phyloP scores from a whole-genome alignment of 1,139 yeast genomes.

The Pichiaceae sp. region DNA sequence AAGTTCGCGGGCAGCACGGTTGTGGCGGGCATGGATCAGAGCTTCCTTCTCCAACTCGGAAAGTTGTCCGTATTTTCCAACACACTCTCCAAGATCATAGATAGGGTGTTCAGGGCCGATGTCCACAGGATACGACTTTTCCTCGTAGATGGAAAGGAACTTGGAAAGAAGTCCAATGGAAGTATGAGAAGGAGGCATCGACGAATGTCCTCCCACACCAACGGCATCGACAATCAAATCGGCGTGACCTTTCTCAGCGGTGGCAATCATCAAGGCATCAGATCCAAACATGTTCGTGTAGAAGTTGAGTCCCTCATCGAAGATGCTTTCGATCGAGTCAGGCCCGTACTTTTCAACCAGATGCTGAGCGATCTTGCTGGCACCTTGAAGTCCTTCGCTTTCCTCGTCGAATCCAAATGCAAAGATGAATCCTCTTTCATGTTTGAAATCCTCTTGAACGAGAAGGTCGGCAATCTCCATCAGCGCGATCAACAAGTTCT shows the following conservation, averaged over 20 bases:
- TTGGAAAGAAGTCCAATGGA: slow-evolving; percentile 63
- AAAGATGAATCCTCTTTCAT: slow-evolving; percentile 46
- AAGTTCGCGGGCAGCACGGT: slow-evolving; percentile 34
- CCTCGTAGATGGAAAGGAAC: slow-evolving; percentile 41
- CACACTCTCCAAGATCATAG: slow-evolving; percentile 40
- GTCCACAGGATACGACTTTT: slow-evolving; percentile 35
- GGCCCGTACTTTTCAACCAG: slow-evolving; percentile 45
- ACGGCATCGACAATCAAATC: slow-evolving; percentile 44
- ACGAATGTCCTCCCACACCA: slow-evolving; percentile 65
- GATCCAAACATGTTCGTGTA: slow-evolving; percentile 25
- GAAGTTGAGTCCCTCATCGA: slow-evolving; percentile 54
- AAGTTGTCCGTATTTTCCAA: slow-evolving; percentile 11
- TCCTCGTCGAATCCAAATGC: slow-evolving; percentile 75
- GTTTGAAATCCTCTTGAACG: slow-evolving; percentile 36
- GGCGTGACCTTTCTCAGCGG: slow-evolving; percentile 60
- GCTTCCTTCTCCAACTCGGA: slow-evolving; percentile 27
- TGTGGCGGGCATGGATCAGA: slow-evolving; percentile 27
- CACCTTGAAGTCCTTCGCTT: slow-evolving; percentile 53
- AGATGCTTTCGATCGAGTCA: slow-evolving; percentile 44
- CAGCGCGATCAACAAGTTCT: slow-evolving; percentile 46
- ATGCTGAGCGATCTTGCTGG: slow-evolving; percentile 32
- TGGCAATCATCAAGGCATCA: slow-evolving; percentile 34
- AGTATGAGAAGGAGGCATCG: slow-evolving; percentile 63
- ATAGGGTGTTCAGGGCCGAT: slow-evolving; percentile 44
- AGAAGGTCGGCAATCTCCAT: slow-evolving; percentile 50